Conservation (phyloP, 805 yeast genomes). For the Yarrowia osloensis region DNA sequence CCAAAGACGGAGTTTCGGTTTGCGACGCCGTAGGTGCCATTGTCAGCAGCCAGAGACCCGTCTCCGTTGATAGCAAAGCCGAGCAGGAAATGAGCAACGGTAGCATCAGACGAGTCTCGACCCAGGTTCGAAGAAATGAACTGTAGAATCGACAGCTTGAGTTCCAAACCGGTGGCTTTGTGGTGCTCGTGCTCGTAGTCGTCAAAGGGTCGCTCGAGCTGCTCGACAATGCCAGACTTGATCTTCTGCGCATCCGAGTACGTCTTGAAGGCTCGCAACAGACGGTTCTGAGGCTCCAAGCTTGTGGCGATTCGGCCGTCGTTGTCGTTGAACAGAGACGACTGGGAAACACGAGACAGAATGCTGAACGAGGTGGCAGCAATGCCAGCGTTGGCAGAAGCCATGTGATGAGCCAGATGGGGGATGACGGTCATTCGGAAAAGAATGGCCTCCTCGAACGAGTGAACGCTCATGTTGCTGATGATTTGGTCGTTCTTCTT, state of each 20-base stretch:
- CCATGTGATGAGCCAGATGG: conserved; percentile 73
- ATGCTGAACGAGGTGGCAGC: conserved; percentile 58
- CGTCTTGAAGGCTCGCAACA: conserved; percentile 70
- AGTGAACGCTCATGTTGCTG: conserved; percentile 37
- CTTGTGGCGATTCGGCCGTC: conserved; percentile 42
- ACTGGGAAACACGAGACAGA: conserved; percentile 52
- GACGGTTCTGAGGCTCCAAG: conserved; percentile 54
- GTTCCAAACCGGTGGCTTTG: conserved; percentile 40
- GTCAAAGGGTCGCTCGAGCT: conserved; percentile 50
- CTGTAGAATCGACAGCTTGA: conserved; percentile 61
- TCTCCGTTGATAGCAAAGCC: conserved; percentile 65
- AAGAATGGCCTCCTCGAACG: conserved; percentile 71
- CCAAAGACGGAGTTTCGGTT: conserved; percentile 59
- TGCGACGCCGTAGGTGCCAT: conserved; percentile 52
- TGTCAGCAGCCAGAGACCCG: conserved; percentile 52
- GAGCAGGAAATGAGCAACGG: conserved; percentile 71
- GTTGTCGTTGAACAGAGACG: conserved; percentile 50
- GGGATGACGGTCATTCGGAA: conserved; percentile 72
- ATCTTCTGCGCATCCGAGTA: conserved; percentile 78
- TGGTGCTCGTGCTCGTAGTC: conserved; percentile 41
- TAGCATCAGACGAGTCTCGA: conserved; percentile 47
- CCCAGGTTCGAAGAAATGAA: conserved; percentile 56
- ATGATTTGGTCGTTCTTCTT: conserved; percentile 27
- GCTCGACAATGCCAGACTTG: conserved; percentile 69
- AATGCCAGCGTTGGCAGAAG: conserved; percentile 53